Percentiles rank a stretch among this genome's conserved stretches.
phyloP scores from a whole-genome alignment of 192 early-diverging fungal genomes.

The Backusella macrospora region DNA sequence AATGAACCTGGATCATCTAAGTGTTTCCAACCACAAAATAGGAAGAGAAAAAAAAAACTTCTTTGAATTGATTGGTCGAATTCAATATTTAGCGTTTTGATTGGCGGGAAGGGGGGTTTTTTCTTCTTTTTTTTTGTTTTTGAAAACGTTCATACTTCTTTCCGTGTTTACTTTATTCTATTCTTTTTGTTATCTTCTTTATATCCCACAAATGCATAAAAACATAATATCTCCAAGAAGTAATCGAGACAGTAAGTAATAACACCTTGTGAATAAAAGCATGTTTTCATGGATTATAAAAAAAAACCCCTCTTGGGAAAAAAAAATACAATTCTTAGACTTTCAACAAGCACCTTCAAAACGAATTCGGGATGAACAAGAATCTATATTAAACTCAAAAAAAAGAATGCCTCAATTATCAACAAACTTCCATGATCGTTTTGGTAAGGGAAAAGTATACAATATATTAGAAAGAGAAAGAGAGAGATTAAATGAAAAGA shows the following conservation, averaged over 20 bases:
- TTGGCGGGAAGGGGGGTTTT: background rate
- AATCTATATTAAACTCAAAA: background rate
- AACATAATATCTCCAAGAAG: background rate
- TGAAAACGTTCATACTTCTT: background rate
- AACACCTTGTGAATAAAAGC: too few species aligned
- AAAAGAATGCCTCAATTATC: background rate
- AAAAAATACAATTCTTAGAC: background rate
- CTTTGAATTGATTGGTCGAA: slow-evolving; percentile 8
- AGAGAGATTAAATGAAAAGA: too few species aligned
- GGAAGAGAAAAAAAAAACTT: background rate
- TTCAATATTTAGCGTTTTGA: background rate
- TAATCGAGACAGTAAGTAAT: too few species aligned
- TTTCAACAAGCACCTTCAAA: background rate
- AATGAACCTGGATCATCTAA: too few species aligned
- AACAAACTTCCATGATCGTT: too few species aligned
- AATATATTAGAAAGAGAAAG: too few species aligned
- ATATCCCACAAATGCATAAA: background rate
- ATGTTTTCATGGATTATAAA: too few species aligned
- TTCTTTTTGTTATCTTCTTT: background rate
- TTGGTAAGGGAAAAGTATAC: too few species aligned
- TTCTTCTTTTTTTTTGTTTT: background rate
- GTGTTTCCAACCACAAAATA: background rate
- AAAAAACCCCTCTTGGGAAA: too few species aligned
- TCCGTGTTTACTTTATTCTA: background rate
- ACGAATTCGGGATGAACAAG: background rate